Evolutionary conservation across 1,139 yeast genomes (phyloP), one percentile per base, ranked within the genome.

Genomic region (Hansenula sp.): DNA sequence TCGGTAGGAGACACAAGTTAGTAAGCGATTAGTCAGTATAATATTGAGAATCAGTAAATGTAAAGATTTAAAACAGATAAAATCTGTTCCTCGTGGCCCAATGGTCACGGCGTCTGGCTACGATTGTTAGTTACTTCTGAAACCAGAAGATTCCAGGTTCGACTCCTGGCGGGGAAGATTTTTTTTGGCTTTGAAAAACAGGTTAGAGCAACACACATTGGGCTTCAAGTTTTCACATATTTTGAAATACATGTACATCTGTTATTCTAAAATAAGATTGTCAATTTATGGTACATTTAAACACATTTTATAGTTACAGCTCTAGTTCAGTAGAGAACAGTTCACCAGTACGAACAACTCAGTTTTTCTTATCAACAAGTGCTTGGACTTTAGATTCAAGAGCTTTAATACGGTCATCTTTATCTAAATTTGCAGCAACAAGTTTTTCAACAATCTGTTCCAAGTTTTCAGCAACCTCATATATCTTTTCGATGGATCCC

Each of bases 141-240:
- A 79, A 83, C 89, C 89, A 82, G 88, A 81, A 82, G 90, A 82
- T 81, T 83, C 89, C 88, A 83, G 91, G 90, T 84, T 84, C 90
- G 88, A 84, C 84, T 83, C 90, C 91, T 83, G 89, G 89, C 84
- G 90, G 88, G 90, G 90, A 83, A 82, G 90, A 74, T 73, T 66
- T 51, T 60, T 64, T 72, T 74, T 71, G 36, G n/a, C n/a, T n/a
- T n/a, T n/a, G n/a, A n/a, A n/a, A n/a, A n/a, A n/a, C n/a, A n/a
- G n/a, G n/a, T n/a, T n/a, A n/a, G n/a, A n/a, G n/a, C n/a, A n/a
- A n/a, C n/a, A n/a, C n/a, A n/a, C n/a, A n/a, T n/a, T n/a, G n/a
- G n/a, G n/a, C n/a, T n/a, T n/a, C n/a, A n/a, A n/a, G n/a, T n/a
- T n/a, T n/a, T n/a, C n/a, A n/a, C n/a, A n/a, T n/a, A n/a, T n/a